These are phyloP conservation scores for Boletus fagicola DNA, from an alignment of 768 basidiomycete genomes.

Conservation along the genomic window DNA sequence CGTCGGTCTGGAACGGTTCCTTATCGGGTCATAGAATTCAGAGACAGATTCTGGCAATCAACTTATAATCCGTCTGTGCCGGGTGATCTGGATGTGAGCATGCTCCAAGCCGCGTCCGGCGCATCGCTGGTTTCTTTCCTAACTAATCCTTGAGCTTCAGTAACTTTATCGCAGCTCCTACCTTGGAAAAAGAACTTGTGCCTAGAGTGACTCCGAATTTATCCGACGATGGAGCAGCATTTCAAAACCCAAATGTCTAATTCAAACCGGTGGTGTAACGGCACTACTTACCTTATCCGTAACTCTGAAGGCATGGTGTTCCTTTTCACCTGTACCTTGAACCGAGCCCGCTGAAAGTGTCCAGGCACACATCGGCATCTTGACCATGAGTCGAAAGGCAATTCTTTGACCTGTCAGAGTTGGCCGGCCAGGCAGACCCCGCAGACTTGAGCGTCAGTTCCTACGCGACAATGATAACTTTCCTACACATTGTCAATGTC, in stretches of 20 bases:
- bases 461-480: not conserved
- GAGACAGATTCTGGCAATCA: not conserved
- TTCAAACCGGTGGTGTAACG: not conserved
- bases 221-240: not conserved
- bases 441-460: not conserved
- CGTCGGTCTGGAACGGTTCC: not conserved
- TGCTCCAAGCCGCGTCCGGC: too few relatives aligned
- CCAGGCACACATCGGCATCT: not conserved
- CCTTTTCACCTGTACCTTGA: not conserved
- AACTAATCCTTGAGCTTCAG: not conserved
- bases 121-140: not conserved
- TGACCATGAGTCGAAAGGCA: not conserved
- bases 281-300: not conserved
- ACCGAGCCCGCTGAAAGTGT: not conserved
- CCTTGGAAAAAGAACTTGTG: not conserved
- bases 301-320: not conserved
- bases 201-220: not conserved
- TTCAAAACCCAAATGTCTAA: not conserved
- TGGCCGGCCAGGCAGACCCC: not conserved
- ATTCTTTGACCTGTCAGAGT: not conserved
- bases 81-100: not conserved
- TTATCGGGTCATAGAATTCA: not conserved
- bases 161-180: not conserved
- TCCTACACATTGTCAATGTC: not conserved
- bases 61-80: not conserved